Base-by-base conservation (phyloP, 176 grass and related monocot species). In the barley (Hordeum vulgare) region DNA sequence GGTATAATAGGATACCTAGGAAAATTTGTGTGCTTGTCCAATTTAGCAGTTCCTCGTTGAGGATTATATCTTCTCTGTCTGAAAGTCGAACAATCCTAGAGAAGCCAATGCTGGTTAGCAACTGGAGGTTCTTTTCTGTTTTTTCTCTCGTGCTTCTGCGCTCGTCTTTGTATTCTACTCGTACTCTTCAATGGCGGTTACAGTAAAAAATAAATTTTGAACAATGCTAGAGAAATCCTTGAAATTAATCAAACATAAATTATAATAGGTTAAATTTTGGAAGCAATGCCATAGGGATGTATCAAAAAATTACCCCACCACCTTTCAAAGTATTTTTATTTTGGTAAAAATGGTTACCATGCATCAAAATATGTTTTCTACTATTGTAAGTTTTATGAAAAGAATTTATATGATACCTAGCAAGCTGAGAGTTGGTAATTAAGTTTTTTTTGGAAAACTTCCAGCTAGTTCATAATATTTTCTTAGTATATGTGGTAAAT, bases 1-100 rank as follows among this genome's bases (percentile, higher is more conserved):
- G 87, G 91, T 61, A 81, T 89, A 29, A 80, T 29, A 67, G 91
- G 91, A 36, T 87, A 93, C 61, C 87, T 84, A 70, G 91, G 91
- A 87, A 57, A 56, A 20, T 47, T 56, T 57, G 73, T 58, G 49
- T 24, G 27, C 2, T 28, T 41, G 14, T 58, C 14, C 45, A 39
- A 33, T 35, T 24, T 54, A 25, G 11, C 7, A 41, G 2, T n/a
- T 75, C 79, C 57, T 65, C 35, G 7, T 35, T 24, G 8, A 23
- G 12, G 68, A 23, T 44, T 71, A 71, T 44, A 13, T 71, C 21
- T 41, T 71, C 20, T 23, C 33, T 37, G 0, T 71, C 31, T 41
- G 17, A 66, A 61, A 61, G 59, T 27, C 26, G 20, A 67, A 37
- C 33, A 36, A n/a, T 67, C 18, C 37, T 67, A 21, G 17, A 37